phyloP scores from a whole-genome alignment of 805 yeast species.

The Kodamaea lidongshanica region DNA sequence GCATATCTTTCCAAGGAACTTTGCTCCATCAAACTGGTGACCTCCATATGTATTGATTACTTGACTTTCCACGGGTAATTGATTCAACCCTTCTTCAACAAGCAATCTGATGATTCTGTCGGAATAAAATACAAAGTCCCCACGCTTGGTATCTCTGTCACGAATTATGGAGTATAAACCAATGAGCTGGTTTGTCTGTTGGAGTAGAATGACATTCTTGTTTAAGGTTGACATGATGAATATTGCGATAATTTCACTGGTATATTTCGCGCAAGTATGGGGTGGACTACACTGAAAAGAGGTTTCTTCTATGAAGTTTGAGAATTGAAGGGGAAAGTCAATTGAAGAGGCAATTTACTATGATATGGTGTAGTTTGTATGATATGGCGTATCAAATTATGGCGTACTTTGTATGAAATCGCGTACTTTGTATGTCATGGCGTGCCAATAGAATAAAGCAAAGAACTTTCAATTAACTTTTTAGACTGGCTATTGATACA shows the following conservation, averaged over 20 bases:
- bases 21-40: slow-evolving; percentile 64
- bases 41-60: slow-evolving; percentile 74
- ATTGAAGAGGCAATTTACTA: no score
- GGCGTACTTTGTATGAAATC: no score
- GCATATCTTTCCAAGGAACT: slow-evolving; percentile 86
- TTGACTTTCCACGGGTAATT: slow-evolving; percentile 74
- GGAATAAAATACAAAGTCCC: slow-evolving; percentile 91
- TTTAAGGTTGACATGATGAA: slow-evolving; percentile 16
- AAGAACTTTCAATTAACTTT: no score
- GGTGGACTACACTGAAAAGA: neutral
- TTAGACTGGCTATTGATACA: no score
- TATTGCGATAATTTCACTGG: slow-evolving; percentile 2
- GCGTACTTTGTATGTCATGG: no score
- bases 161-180: slow-evolving; percentile 91
- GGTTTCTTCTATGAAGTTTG: no score
- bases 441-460: no score
- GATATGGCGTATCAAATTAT: no score
- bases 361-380: no score
- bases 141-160: slow-evolving; percentile 70
- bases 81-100: slow-evolving; percentile 94
- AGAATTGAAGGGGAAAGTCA: no score
- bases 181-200: slow-evolving; percentile 83
- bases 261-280: neutral
- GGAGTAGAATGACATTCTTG: slow-evolving; percentile 61
- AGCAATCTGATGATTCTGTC: slow-evolving; percentile 89